Evolutionary conservation across 1,284 basidiomycete genomes (phyloP).

Genomic region (Pseudomicrostroma phylloplanum): DNA sequence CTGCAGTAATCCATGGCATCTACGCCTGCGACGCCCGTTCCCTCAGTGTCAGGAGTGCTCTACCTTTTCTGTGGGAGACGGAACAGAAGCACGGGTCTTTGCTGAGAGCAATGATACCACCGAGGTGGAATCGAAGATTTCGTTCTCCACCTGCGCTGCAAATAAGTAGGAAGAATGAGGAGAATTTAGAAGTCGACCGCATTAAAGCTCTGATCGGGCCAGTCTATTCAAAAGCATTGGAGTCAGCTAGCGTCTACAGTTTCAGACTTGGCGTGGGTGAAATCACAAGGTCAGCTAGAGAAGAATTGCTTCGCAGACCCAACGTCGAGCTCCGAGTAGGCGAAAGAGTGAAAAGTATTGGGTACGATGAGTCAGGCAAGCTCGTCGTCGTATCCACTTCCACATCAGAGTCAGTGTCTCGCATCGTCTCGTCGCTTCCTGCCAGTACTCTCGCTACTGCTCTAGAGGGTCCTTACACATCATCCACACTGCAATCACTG

Average conservation of each 20-base stretch:
- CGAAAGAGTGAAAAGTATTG: slow-evolving; percentile 48
- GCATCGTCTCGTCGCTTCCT: slow-evolving; percentile 52
- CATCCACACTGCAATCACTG: slow-evolving; percentile 20
- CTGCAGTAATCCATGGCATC: slow-evolving; percentile 83
- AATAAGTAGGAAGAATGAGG: slow-evolving; percentile 15
- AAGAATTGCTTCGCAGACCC: slow-evolving; percentile 54
- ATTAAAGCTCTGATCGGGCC: not conserved
- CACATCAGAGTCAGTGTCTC: slow-evolving; percentile 10
- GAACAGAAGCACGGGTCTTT: slow-evolving; percentile 68
- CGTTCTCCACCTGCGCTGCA: slow-evolving; percentile 17
- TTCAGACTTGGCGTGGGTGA: slow-evolving; percentile 71
- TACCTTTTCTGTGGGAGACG: slow-evolving; percentile 66
- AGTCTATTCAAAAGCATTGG: slow-evolving; percentile 48
- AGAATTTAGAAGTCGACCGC: slow-evolving; percentile 17
- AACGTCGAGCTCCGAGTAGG: slow-evolving; percentile 62
- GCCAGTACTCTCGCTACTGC: slow-evolving; percentile 22
- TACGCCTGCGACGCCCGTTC: slow-evolving; percentile 76
- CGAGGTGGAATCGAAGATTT: slow-evolving; percentile 25
- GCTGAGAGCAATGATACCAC: slow-evolving; percentile 59
- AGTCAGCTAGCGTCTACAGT: slow-evolving; percentile 67
- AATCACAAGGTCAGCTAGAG: slow-evolving; percentile 61
- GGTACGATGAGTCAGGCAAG: slow-evolving; percentile 41
- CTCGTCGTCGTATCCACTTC: not conserved
- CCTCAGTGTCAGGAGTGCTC: slow-evolving; percentile 70
- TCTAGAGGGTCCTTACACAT: slow-evolving; percentile 44